Conservation (phyloP, 139 green algal genomes). For the Pycnococcus provasolii region DNA sequence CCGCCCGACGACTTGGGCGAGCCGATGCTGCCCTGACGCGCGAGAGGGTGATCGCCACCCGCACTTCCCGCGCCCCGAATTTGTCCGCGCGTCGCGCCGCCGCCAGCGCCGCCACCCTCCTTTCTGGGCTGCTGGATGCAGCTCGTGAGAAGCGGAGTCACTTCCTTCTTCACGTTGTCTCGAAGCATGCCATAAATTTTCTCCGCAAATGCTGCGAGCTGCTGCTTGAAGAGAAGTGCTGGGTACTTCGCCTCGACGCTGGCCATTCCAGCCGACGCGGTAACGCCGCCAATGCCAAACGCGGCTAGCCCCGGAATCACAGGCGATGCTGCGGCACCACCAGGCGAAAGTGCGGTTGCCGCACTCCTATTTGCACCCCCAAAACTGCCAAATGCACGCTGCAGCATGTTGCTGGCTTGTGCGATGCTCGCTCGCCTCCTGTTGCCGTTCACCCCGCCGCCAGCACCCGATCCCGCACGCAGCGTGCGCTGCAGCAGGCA, state of each 20-base stretch:
- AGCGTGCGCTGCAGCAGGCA: conserved; percentile 74
- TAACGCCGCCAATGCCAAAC: neutral
- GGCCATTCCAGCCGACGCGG: neutral
- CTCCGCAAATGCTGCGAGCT: conserved; percentile 94
- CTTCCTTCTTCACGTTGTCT: conserved; percentile 95
- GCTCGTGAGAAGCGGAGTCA: conserved; percentile 62
- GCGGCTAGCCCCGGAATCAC: neutral
- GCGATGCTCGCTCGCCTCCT: neutral
- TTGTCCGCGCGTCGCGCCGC: neutral
- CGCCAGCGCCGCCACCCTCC: neutral
- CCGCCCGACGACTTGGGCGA: neutral
- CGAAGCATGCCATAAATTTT: conserved; percentile 96
- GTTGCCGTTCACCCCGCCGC: neutral
- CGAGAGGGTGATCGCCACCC: conserved; percentile 8
- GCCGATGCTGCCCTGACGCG: neutral
- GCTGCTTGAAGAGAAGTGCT: conserved; percentile 98
- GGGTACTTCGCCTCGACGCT: conserved; percentile 95
- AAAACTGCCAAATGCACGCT: no score
- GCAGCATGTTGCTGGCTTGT: no score
- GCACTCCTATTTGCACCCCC: no score
- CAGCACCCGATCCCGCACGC: conserved; percentile 22
- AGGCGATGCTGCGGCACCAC: neutral
- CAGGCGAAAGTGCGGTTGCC: no score
- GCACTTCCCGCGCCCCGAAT: conserved; percentile 24
- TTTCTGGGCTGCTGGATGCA: conserved; percentile 53